These are phyloP conservation scores for Gnomoniopsis smithogilvyi DNA, from an alignment of 2,329 filamentous ascomycete genomes.

Conservation along the genomic window DNA sequence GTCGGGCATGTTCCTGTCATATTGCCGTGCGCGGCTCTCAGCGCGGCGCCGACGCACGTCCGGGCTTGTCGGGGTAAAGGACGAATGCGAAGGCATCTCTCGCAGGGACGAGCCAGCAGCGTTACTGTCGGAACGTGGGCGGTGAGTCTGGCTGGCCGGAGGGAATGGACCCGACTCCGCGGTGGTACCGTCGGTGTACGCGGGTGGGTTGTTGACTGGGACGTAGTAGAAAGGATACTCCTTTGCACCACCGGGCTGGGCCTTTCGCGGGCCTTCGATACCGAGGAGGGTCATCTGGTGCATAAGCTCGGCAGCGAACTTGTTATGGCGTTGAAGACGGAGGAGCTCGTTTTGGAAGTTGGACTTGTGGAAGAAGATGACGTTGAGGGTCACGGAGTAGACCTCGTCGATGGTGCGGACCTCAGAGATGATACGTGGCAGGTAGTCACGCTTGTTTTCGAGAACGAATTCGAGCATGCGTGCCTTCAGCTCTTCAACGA, in stretches of 20 bases:
- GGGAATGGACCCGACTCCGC: not conserved
- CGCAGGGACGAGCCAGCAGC: not conserved
- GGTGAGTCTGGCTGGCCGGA: too few species aligned
- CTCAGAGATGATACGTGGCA: constrained; percentile 56
- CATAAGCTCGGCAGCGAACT: constrained; percentile 91
- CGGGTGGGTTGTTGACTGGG: constrained; percentile 29
- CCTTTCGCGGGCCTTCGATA: constrained; percentile 78
- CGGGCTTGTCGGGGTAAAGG: not conserved
- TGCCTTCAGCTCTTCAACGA: constrained; percentile 78
- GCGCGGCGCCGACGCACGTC: constrained; percentile 11
- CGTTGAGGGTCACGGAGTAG: constrained; percentile 81
- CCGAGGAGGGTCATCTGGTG: constrained; percentile 77
- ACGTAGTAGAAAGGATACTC: constrained; percentile 61
- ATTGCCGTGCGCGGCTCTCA: constrained; percentile 6
- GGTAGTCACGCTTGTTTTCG: constrained; percentile 75
- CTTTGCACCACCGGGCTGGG: constrained; percentile 64
- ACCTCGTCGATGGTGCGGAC: constrained; percentile 76
- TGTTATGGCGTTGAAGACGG: constrained; percentile 86
- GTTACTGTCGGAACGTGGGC: constrained; percentile 2
- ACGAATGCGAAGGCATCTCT: constrained; percentile 2
- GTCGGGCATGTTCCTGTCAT: constrained; percentile 4
- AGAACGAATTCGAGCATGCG: constrained; percentile 80
- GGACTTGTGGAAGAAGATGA: constrained; percentile 96
- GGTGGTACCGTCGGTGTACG: constrained; percentile 20
- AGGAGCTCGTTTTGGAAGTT: constrained; percentile 95